Conservation (phyloP, 257 asterid species). For the Solanum dulcamara region DNA sequence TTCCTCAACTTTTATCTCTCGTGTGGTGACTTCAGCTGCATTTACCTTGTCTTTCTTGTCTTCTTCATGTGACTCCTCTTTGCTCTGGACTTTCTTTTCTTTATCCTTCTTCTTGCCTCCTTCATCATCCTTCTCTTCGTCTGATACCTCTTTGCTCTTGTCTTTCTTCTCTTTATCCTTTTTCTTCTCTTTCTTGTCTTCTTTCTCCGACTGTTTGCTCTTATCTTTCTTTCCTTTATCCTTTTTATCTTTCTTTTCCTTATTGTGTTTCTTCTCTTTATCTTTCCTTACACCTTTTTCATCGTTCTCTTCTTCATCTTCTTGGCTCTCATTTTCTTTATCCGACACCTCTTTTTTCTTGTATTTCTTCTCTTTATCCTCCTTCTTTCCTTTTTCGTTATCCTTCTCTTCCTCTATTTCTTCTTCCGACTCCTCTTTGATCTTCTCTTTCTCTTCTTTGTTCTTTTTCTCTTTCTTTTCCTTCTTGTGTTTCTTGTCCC, state of each 20-base stretch:
- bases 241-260: not conserved
- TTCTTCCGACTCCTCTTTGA: not conserved
- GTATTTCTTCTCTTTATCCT: not conserved
- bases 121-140: slow-evolving; percentile 2
- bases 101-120: not conserved
- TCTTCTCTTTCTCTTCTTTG: not conserved
- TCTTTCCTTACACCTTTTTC: slow-evolving; percentile 10
- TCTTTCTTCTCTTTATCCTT: slow-evolving; percentile 5
- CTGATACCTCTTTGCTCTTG: slow-evolving; percentile 5
- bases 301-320: not conserved
- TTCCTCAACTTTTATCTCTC: slow-evolving; percentile 34
- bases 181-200: slow-evolving; percentile 9
- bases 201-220: slow-evolving; percentile 7
- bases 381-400: not conserved
- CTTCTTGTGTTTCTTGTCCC: not conserved
- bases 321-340: not conserved
- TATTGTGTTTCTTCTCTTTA: not conserved
- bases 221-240: slow-evolving; percentile 5
- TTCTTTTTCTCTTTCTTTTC: not conserved
- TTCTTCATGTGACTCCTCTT: no score
- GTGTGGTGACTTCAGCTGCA: slow-evolving; percentile 7
- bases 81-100: not conserved
- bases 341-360: not conserved
- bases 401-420: not conserved
- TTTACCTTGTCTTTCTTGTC: not conserved